Evolutionary conservation across 768 basidiomycete genomes (phyloP).

Genomic region (Russula sp.): DNA sequence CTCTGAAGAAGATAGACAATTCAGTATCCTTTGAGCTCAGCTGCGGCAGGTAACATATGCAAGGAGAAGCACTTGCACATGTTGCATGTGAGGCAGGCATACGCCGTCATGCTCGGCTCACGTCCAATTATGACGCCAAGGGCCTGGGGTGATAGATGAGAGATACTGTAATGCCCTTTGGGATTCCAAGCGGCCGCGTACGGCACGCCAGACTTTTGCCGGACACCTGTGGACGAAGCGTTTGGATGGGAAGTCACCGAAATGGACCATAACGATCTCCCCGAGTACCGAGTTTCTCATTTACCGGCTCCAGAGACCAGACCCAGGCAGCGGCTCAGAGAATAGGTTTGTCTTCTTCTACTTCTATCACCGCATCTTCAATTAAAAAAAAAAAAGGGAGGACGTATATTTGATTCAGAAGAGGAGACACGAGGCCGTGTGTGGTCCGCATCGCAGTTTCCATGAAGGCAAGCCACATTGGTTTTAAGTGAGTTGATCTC

Average conservation of each 20-base stretch:
- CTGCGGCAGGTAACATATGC: not conserved
- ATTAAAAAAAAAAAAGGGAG: not conserved
- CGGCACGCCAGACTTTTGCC: not conserved
- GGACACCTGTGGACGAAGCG: not conserved
- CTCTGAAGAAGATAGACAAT: not conserved
- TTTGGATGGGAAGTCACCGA: conserved; percentile 12
- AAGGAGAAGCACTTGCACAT: conserved; percentile 5
- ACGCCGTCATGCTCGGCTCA: conserved; percentile 11
- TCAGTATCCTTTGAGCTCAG: not conserved
- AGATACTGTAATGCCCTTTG: not conserved
- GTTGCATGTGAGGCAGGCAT: not conserved
- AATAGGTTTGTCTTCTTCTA: no score
- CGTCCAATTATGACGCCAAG: conserved; percentile 3
- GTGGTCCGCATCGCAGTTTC: not conserved
- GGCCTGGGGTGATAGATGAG: not conserved
- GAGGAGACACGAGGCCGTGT: not conserved
- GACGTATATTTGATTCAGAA: not conserved
- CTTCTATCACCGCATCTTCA: conserved; percentile 16
- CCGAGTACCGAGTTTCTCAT: not conserved
- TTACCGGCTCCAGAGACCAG: not conserved
- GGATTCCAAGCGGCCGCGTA: not conserved
- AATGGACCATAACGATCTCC: conserved; percentile 1
- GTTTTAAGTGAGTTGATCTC: not conserved
- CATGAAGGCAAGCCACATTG: not conserved
- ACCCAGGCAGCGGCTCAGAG: not conserved